Evolutionary conservation across 768 basidiomycete species (phyloP), one percentile per base, ranked within the genome.

Genomic region (Amanita rubescens): DNA sequence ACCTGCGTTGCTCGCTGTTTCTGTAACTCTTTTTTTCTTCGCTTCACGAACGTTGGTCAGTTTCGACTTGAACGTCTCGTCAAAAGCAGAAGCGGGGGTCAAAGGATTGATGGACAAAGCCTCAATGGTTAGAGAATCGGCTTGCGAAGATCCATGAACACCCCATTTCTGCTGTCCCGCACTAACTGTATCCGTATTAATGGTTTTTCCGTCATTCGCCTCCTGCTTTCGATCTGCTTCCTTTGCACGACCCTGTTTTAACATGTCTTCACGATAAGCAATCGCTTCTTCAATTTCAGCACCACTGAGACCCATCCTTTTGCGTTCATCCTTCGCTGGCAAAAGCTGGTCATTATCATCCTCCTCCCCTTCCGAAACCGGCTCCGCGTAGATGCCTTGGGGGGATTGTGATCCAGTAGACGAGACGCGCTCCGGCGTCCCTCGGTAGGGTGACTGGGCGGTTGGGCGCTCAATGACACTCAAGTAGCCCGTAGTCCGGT

Each of bases 291-390:
- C 83, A 32, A 92, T 85, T 55, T 88, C 82, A 6, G 76, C 76
- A 2, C 78, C 78, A 48, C 82, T 80, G 45, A 98, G 71, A 25
- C 93, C 87, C 1, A 87, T 86, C 35, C 88, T 83, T 59, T 80
- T 81, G 55, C 82, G 82, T 65, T 98, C 94, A 62, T 99, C 89
- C 50, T 68, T 77, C 3, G 92, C 88, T 15, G 88, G 82, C 0
- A 75, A 74, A 20, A 84, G 60, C 46, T 80, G 78, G 63, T 80
- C 77, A 24, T 76, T 84, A 59, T 93, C 88, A 54, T 93, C 94
- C 10, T 90, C 90, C 66, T 99, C 95, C 34, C 92, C 96, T 67
- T 98, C 96, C 0, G 94, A 96, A 10, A 94, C 71, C 1, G 96
- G 96, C 63, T 99, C 96, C 22, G 81, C 75, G 63, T 98, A 98